Conservation (phyloP, 495 filamentous ascomycete genomes). For the Friedmanniomyces simplex region DNA sequence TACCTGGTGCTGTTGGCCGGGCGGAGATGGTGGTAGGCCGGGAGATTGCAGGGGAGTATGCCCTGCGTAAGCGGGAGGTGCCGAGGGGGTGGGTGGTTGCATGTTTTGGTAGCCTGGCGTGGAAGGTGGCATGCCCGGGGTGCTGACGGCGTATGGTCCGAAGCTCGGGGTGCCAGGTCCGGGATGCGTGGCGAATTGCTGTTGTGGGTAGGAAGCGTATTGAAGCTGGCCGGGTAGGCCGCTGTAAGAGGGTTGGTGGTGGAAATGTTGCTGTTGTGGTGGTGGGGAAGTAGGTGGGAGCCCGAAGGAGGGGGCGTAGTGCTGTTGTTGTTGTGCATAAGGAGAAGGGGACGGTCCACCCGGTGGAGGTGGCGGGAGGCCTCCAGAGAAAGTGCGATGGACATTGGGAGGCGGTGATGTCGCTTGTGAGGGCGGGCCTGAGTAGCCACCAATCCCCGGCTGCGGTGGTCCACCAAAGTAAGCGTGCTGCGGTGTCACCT, state of each 20-base stretch:
- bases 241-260: slow-evolving; percentile 3
- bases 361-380: slow-evolving; percentile 18
- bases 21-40: slow-evolving; percentile 13
- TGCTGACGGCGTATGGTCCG: slow-evolving; percentile 20
- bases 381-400: slow-evolving; percentile 7
- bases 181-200: neutral
- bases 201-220: slow-evolving; percentile 25
- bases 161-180: slow-evolving; percentile 13
- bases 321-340: slow-evolving; percentile 13
- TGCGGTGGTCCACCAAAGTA: slow-evolving; percentile 34
- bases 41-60: slow-evolving; percentile 17
- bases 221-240: slow-evolving; percentile 11
- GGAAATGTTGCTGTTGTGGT: slow-evolving; percentile 9
- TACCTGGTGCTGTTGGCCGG: slow-evolving; percentile 16
- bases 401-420: slow-evolving; percentile 5
- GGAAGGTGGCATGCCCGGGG: slow-evolving; percentile 8
- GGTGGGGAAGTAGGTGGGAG: slow-evolving; percentile 16
- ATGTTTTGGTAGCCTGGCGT: neutral
- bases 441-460: slow-evolving; percentile 8
- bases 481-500: slow-evolving; percentile 25
- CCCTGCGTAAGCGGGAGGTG: slow-evolving; percentile 11
- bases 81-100: slow-evolving; percentile 16
- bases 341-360: slow-evolving; percentile 5
- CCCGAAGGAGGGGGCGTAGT: slow-evolving; percentile 15
- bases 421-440: neutral